Evolutionary conservation across 2,329 filamentous ascomycete species (phyloP), one percentile per base, ranked within the genome.

Genomic region (Penicillium sp.): DNA sequence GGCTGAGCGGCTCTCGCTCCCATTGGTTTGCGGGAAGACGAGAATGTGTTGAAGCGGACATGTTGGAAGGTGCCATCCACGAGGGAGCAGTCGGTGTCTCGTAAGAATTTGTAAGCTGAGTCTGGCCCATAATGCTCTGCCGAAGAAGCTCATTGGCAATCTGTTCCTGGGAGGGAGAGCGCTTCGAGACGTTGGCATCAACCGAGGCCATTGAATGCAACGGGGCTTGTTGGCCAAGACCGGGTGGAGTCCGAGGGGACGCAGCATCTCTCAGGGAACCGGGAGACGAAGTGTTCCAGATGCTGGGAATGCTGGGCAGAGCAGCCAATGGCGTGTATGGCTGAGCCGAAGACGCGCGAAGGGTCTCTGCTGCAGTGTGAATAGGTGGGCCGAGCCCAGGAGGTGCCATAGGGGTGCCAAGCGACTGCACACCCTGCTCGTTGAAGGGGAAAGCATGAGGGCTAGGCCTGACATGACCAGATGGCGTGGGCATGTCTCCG

Each of bases 201-300:
- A 54, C 44, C 23, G 59, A 26, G n/a, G 49, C 29, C 49, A 61
- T 58, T 5, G 53, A 23, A 29, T 57, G 54, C 47, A 64, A 53
- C 15, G 59, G 53, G 33, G 56, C 55, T 44, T 62, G 65, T 15
- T 65, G 69, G 25, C 69, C 66, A 6, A 76, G 64, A 22, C 70
- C 72, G 12, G 71, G 68, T 22, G 74, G 74, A 25, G 73, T 72
- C 7, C 75, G 71, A 22, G 76, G 77, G 23, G 69, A 72, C 18
- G 67, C 55, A 37, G 66, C 62, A 37, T 78, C 77, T 53, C 73
- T 75, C 7, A 75, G 64, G n/a, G 73, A 70, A 15, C 77, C 73
- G 1, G 77, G 70, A 53, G 80, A 77, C 25, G 73, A 71, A 0
- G 75, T 74, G 48, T 75, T 78, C 70, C 73, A 79, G 43, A 81